These are phyloP conservation scores for Linnemannia zychae DNA, from an alignment of 192 early-diverging fungal genomes.

Conservation along the genomic window DNA sequence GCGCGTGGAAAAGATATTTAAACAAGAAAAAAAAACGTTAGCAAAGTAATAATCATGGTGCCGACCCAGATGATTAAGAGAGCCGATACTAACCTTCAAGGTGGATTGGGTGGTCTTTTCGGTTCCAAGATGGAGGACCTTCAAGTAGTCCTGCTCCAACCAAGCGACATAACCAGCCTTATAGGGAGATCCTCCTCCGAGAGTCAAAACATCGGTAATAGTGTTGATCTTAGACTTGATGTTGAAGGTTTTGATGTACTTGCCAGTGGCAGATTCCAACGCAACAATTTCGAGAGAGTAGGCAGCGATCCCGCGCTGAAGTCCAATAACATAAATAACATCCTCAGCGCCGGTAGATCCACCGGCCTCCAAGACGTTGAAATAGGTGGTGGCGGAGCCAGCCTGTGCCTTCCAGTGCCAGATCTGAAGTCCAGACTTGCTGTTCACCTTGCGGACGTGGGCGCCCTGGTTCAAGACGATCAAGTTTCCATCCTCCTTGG, in stretches of 20 bases:
- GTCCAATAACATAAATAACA: constrained; percentile 48
- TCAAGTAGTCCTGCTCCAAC: constrained; percentile 50
- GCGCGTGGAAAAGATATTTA: neutral
- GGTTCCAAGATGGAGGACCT: constrained; percentile 52
- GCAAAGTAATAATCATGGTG: neutral
- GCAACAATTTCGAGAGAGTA: constrained; percentile 47
- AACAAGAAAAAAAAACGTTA: neutral
- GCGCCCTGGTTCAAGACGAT: constrained; percentile 48
- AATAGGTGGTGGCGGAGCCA: constrained; percentile 40
- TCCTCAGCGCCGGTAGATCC: constrained; percentile 29
- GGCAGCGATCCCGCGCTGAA: constrained; percentile 37
- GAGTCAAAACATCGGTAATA: constrained; percentile 33
- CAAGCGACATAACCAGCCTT: constrained; percentile 54
- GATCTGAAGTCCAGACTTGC: constrained; percentile 36
- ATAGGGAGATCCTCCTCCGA: constrained; percentile 46
- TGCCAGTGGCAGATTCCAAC: constrained; percentile 39
- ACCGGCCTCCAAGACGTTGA: constrained; percentile 36
- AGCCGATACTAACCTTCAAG: constrained; percentile 14
- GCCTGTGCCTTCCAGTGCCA: constrained; percentile 53
- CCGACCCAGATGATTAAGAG: neutral
- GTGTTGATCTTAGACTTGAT: constrained; percentile 35
- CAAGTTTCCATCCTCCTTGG: constrained; percentile 50
- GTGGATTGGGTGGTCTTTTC: constrained; percentile 23
- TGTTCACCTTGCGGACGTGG: constrained; percentile 46
- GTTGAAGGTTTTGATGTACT: constrained; percentile 32